phyloP scores from a whole-genome alignment of 2,329 filamentous ascomycete genomes.

The Exophiala alcalophila region DNA sequence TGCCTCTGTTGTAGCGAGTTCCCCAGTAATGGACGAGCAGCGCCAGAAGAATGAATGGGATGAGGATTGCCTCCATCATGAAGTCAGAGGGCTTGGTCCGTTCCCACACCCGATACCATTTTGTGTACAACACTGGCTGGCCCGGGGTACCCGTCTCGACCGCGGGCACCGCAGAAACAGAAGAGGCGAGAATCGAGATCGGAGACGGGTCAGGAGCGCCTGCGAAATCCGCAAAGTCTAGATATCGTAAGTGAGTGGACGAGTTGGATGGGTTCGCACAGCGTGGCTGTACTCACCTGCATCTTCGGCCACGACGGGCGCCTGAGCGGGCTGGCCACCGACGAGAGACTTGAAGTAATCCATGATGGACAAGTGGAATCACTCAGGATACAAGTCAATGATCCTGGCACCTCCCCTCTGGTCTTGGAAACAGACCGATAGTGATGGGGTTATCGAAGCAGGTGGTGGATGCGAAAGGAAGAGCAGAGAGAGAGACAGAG shows the following conservation, averaged over 20 bases:
- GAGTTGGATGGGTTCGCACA: background rate
- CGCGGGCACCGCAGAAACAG: conserved; percentile 49
- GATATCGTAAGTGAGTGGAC: background rate
- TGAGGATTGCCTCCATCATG: conserved; percentile 77
- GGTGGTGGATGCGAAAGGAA: background rate
- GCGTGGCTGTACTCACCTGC: conserved; percentile 25
- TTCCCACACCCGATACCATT: conserved; percentile 97
- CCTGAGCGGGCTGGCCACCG: conserved; percentile 29
- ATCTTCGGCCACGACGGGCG: conserved; percentile 30
- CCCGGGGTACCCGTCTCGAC: conserved; percentile 41
- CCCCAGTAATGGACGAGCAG: conserved; percentile 79
- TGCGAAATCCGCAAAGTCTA: conserved; percentile 94
- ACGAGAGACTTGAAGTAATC: conserved; percentile 32
- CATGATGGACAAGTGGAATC: conserved; percentile 16
- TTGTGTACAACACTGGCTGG: conserved; percentile 64
- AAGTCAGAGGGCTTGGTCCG: conserved; percentile 82
- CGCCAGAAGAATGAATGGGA: conserved; percentile 70
- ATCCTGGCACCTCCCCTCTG: no score
- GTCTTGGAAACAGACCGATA: no score
- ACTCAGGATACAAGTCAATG: conserved; percentile 26
- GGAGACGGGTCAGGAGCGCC: conserved; percentile 41
- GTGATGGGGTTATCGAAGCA: conserved; percentile 3
- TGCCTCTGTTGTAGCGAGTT: conserved; percentile 72
- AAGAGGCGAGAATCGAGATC: conserved; percentile 46
- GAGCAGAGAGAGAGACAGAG: conserved; percentile 1